Base-by-base conservation (phyloP, 768 basidiomycete species). In the Albatrellus ellisii region DNA sequence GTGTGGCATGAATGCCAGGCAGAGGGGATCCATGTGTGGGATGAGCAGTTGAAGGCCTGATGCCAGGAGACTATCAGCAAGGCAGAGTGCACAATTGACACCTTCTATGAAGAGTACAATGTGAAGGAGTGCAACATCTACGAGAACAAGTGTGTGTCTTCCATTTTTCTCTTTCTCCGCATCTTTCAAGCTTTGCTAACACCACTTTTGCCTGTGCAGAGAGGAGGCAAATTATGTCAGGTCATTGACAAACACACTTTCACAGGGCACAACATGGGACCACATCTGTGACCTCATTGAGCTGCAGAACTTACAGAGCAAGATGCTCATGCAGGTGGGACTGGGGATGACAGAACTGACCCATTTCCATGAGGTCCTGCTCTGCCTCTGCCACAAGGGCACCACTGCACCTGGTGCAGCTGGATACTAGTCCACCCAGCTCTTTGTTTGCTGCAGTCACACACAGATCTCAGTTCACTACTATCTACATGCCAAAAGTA, bases 231-330 rank as follows among this genome's bases (percentile, higher is more conserved):
- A 79, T 44, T 97, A 82, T 65, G 54, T 92, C 31, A 68, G 75
- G 12, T 62, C 64, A n/a, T 66, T 90, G 42, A 75, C 75, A 17
- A 79, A 79, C 36, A 74, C 78, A 8, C 75, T 98, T 39, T 80
- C 88, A 0, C 69, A 73, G 41, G 95, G 94, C 20, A 95, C 94
- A 17, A 94, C 91, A 6, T 99, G 94, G 94, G 78, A 90, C 52
- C 82, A 94, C 27, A 94, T 99, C 55, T 83, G 80, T 56, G 77
- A 78, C 21, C 62, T 79, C 39, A 62, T 95, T 46, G 88, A 92
- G 51, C 70, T 99, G 27, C 77, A 94, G 59, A 97, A 98, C 59
- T 95, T 90, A 41, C 90, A 98, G 62, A 91, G 87, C 69, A 99
- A 98, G 68, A 97, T 91, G 4, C 69, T 89, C 52, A 79, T 91